Evolutionary conservation across 305 asterid genomes (phyloP).

Genomic region (Fraxinus xanthoxyloides): DNA sequence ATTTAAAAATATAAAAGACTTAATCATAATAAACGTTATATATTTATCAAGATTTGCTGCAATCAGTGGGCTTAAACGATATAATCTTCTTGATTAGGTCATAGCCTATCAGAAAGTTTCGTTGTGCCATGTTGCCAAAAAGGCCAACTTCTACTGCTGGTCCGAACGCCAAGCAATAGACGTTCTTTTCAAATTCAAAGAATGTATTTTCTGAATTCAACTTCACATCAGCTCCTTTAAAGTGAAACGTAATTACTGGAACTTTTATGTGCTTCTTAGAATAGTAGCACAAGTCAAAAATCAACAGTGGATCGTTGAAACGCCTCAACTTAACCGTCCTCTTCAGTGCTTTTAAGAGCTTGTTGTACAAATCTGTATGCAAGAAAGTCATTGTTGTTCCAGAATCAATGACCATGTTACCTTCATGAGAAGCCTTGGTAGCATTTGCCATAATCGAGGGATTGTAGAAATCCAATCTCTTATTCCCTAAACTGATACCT

Average conservation of each 20-base stretch:
- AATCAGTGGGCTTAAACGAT: slow-evolving; percentile 37
- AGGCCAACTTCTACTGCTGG: slow-evolving; percentile 16
- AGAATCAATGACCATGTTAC: slow-evolving; percentile 14
- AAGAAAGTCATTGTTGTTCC: slow-evolving; percentile 17
- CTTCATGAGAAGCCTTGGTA: neutral
- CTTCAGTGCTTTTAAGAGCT: slow-evolving; percentile 7
- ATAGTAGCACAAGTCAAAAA: slow-evolving; percentile 18
- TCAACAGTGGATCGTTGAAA: neutral
- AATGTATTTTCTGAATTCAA: slow-evolving; percentile 20
- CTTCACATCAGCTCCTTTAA: slow-evolving; percentile 23
- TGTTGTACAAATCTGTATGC: slow-evolving; percentile 7
- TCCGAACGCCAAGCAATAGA: slow-evolving; percentile 37
- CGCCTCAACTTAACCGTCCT: neutral
- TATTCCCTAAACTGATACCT: slow-evolving; percentile 9
- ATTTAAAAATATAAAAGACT: neutral
- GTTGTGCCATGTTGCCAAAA: slow-evolving; percentile 46
- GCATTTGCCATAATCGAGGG: neutral
- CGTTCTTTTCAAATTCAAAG: slow-evolving; percentile 11
- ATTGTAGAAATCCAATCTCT: slow-evolving; percentile 14
- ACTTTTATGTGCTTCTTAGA: neutral
- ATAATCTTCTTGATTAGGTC: slow-evolving; percentile 33
- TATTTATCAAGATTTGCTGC: slow-evolving; percentile 21
- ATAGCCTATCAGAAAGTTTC: slow-evolving; percentile 43
- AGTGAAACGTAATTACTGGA: slow-evolving; percentile 21
- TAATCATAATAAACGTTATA: no score